Base-by-base conservation (phyloP, 768 basidiomycete species). In the Trametes cinnabarina region DNA sequence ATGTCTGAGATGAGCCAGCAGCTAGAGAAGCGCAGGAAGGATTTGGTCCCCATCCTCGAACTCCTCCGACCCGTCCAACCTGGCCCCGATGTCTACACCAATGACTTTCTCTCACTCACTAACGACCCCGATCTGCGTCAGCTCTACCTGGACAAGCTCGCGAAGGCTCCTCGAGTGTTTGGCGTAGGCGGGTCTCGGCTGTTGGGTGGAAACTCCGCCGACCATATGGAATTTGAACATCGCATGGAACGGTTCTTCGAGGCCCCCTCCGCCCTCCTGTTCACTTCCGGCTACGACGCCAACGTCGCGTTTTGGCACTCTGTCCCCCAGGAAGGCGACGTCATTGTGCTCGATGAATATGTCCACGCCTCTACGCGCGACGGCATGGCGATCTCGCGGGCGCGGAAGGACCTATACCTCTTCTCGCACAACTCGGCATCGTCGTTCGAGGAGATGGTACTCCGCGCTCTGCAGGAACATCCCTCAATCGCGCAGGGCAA, bases 241-340 rank as follows among this genome's bases (percentile, higher is more conserved):
- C 72, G 77, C 7, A 68, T 82, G 41, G 63, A 65, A 5, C 34
- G 37, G 4, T 75, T 75, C 66, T 81, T 77, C 68, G 47, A 65
- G 12, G 66, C 74, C 0, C 72, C 76, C 5, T 66, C 78, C 0
- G 80, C 80, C 0, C 68, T 84, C 10, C 68, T 84, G 1, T 81
- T 82, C 71, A 77, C 75, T 63, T 80, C 80, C 2, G 82, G 83
- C 25, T 82, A 74, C 66, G 79, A 75, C 61, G 83, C 83, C 43
- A 85, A 83, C 61, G 69, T 77, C 14, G 74, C 76, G 14, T 75
- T 85, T 65, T 78, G 82, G 66, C 54, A 75, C 1, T 69, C 71
- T 3, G 67, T 85, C 0, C 76, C 83, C 11, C 73, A 76, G 55
- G 62, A 64, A 2, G 64, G 69, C 9, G 83, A 86, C 61, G 73